These are phyloP conservation scores for Thielaviopsis ethacetica DNA, from an alignment of 2,329 filamentous ascomycete species.

Conservation along the genomic window DNA sequence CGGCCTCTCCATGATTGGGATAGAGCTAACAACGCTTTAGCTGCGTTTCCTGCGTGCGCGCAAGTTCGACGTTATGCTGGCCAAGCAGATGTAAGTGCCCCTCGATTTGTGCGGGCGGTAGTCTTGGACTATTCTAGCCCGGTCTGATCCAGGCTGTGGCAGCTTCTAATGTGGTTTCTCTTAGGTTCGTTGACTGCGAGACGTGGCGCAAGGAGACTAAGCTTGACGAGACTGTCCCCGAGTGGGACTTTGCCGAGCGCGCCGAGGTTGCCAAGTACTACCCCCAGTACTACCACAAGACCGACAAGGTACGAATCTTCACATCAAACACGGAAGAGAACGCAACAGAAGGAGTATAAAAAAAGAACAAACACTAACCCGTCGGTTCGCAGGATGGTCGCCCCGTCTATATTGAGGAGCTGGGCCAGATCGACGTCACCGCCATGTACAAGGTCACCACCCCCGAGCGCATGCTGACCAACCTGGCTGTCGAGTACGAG, in stretches of 20 bases:
- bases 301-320: slow-evolving; percentile 46
- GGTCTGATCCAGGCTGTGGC: neutral
- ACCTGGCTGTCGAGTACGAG: slow-evolving; percentile 96
- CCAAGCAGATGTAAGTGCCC: slow-evolving; percentile 68
- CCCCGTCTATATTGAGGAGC: slow-evolving; percentile 90
- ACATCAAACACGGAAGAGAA: neutral
- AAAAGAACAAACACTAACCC: neutral
- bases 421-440: slow-evolving; percentile 80
- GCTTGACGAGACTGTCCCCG: slow-evolving; percentile 64
- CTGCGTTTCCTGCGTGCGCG: slow-evolving; percentile 83
- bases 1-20: neutral
- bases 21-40: slow-evolving; percentile 23
- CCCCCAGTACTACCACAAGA: slow-evolving; percentile 98
- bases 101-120: neutral
- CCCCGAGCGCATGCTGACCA: slow-evolving; percentile 84
- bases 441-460: slow-evolving; percentile 90
- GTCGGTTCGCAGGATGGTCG: slow-evolving; percentile 57
- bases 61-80: slow-evolving; percentile 75
- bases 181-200: slow-evolving; percentile 79
- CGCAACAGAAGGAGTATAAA: neutral
- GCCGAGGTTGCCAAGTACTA: slow-evolving; percentile 75
- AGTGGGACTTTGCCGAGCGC: slow-evolving; percentile 81
- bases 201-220: slow-evolving; percentile 79
- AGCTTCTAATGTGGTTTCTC: slow-evolving; percentile 1
- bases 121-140: no score